phyloP scores from a whole-genome alignment of 2,329 filamentous ascomycete genomes.

The Davidsoniella eucalypti region DNA sequence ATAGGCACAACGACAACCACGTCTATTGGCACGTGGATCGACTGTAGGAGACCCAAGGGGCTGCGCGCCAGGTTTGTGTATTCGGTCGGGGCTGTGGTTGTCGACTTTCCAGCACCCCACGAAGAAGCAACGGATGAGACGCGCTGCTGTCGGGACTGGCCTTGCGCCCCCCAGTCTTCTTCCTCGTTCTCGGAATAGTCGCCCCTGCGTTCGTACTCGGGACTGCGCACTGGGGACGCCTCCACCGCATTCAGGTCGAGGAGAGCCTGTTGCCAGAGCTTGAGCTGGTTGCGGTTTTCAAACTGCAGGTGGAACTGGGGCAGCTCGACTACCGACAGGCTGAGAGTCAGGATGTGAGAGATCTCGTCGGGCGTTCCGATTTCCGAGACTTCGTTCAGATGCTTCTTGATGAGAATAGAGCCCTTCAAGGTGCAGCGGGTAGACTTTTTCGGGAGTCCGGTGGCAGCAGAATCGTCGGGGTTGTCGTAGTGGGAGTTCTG shows the following conservation, averaged over 20 bases:
- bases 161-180: slow-evolving; percentile 52
- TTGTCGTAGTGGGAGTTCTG: slow-evolving; percentile 32
- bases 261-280: slow-evolving; percentile 78
- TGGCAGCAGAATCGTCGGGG: slow-evolving; percentile 38
- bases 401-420: slow-evolving; percentile 95
- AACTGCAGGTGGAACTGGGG: slow-evolving; percentile 91
- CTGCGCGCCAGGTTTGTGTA: slow-evolving; percentile 58
- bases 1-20: slow-evolving; percentile 94
- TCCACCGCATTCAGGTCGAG: slow-evolving; percentile 66
- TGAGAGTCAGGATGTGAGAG: slow-evolving; percentile 62
- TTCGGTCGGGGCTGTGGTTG: slow-evolving; percentile 77
- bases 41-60: slow-evolving; percentile 23
- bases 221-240: slow-evolving; percentile 43
- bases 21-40: slow-evolving; percentile 79
- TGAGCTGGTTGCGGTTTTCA: slow-evolving; percentile 65
- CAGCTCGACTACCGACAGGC: slow-evolving; percentile 77
- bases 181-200: slow-evolving; percentile 75
- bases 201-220: slow-evolving; percentile 55
- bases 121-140: slow-evolving; percentile 70
- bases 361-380: slow-evolving; percentile 50
- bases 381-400: slow-evolving; percentile 76
- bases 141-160: slow-evolving; percentile 48
- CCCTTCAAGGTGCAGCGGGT: slow-evolving; percentile 83
- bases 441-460: slow-evolving; percentile 39
- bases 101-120: slow-evolving; percentile 68